Conservation (phyloP, 148 eudicot species). For the Limonium bicolor region DNA sequence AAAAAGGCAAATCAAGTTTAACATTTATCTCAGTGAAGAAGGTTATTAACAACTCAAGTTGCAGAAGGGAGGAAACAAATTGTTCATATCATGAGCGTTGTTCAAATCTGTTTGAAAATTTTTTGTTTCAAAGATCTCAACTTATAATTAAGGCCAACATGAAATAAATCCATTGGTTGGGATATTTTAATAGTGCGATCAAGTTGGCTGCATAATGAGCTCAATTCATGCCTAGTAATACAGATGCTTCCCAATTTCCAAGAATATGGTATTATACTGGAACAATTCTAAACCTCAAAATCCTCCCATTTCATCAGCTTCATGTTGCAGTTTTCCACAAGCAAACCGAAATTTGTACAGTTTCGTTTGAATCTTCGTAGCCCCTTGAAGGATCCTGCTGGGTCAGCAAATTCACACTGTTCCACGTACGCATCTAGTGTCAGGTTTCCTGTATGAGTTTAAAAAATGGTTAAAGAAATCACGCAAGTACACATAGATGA, state of each 20-base stretch:
- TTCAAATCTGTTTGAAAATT: too few relatives aligned
- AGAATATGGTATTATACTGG: too few relatives aligned
- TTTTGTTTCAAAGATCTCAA: not conserved
- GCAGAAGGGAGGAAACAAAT: too few relatives aligned
- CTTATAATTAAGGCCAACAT: not conserved
- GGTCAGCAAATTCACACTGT: conserved; percentile 95
- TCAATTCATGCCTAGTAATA: too few relatives aligned
- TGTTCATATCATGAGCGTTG: too few relatives aligned
- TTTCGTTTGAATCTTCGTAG: conserved; percentile 77
- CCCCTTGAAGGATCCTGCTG: conserved; percentile 93
- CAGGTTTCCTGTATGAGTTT: conserved; percentile 81
- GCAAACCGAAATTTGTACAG: conserved; percentile 84
- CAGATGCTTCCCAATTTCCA: too few relatives aligned
- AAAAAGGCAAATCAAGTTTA: not conserved
- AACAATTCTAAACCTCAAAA: conserved; percentile 67
- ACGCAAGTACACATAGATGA: too few relatives aligned
- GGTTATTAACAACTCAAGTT: not conserved
- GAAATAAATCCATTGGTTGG: not conserved
- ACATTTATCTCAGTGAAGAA: not conserved
- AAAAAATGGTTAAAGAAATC: too few relatives aligned
- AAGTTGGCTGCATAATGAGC: too few relatives aligned
- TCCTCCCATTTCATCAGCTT: conserved; percentile 95
- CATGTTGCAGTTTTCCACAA: conserved; percentile 64
- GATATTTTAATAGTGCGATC: not conserved
- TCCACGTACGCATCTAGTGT: conserved; percentile 78